Evolutionary conservation across 495 filamentous ascomycete genomes (phyloP).

Genomic region (Clohesyomyces aquaticus): DNA sequence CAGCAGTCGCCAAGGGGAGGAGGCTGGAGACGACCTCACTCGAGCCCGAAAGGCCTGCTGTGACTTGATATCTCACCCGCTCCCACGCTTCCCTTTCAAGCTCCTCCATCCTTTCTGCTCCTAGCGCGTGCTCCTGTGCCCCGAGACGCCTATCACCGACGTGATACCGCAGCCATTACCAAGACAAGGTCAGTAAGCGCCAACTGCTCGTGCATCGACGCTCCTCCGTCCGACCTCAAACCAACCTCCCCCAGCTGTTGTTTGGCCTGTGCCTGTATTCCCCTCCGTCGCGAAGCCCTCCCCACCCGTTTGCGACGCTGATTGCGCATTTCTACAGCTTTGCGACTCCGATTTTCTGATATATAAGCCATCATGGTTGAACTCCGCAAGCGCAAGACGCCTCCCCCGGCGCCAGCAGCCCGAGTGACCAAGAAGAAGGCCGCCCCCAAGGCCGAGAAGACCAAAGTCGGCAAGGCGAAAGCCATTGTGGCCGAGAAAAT

Average conservation of each 20-base stretch:
- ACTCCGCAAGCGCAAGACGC: constrained; percentile 50
- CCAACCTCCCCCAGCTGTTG: constrained; percentile 19
- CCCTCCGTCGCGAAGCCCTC: constrained; percentile 10
- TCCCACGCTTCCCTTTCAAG: neutral
- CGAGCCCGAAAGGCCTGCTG: constrained; percentile 1
- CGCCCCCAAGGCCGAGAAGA: constrained; percentile 35
- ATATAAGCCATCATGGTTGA: constrained; percentile 43
- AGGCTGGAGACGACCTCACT: constrained; percentile 26
- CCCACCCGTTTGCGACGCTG: constrained; percentile 20
- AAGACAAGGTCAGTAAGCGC: constrained; percentile 35
- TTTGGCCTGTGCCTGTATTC: constrained; percentile 7
- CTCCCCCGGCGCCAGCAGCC: constrained; percentile 42
- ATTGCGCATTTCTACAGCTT: constrained; percentile 21
- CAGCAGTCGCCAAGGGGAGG: constrained; percentile 32
- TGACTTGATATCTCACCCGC: constrained; percentile 6
- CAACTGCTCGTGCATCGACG: constrained; percentile 24
- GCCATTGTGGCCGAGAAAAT: constrained; percentile 27
- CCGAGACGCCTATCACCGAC: constrained; percentile 9
- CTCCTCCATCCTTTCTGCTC: neutral
- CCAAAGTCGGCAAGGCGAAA: constrained; percentile 35
- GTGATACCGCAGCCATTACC: constrained; percentile 26
- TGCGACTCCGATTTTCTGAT: constrained; percentile 15
- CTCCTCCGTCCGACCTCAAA: constrained; percentile 27
- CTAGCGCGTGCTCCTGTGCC: constrained; percentile 14
- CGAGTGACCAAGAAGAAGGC: constrained; percentile 46